These are phyloP conservation scores for Citrullus amarus DNA, from an alignment of 306 rosid genomes.

Conservation along the genomic window DNA sequence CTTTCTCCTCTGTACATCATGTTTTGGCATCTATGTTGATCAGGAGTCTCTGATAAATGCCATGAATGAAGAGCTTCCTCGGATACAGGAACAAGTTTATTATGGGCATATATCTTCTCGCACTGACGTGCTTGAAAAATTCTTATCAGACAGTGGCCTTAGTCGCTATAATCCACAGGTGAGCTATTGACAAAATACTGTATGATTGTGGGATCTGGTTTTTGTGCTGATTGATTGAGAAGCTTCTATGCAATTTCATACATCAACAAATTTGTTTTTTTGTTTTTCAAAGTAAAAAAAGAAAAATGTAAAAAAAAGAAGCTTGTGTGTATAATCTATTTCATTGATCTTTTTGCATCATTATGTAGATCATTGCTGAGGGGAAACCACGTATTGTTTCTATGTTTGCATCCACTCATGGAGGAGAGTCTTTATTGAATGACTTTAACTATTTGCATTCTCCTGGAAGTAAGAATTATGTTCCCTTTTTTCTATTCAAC, in stretches of 20 bases:
- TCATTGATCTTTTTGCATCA: not conserved
- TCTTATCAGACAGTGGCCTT: constrained; percentile 76
- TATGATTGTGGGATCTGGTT: not conserved
- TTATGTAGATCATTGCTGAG: constrained; percentile 61
- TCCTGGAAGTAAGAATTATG: constrained; percentile 61
- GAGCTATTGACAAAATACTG: constrained; percentile 1
- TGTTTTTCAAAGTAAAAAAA: too few relatives aligned
- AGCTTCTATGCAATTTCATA: not conserved
- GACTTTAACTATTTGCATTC: constrained; percentile 63
- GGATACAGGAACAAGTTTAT: constrained; percentile 93
- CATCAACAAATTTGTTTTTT: not conserved
- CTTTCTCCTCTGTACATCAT: not conserved
- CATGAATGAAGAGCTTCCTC: constrained; percentile 85
- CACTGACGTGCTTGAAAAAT: constrained; percentile 70
- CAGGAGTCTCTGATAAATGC: constrained; percentile 81
- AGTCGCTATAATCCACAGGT: constrained; percentile 95
- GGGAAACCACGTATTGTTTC: constrained; percentile 66
- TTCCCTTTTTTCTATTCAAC: not conserved
- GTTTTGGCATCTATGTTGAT: constrained; percentile 18
- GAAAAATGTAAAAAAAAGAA: too few relatives aligned
- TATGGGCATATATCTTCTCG: constrained; percentile 77
- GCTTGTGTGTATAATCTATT: not conserved
- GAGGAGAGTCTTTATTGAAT: constrained; percentile 45
- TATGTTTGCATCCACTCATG: constrained; percentile 37
- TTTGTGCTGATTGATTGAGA: not conserved